These are phyloP conservation scores for Aleurites moluccanus DNA, from an alignment of 441 rosid genomes.

Conservation along the genomic window DNA sequence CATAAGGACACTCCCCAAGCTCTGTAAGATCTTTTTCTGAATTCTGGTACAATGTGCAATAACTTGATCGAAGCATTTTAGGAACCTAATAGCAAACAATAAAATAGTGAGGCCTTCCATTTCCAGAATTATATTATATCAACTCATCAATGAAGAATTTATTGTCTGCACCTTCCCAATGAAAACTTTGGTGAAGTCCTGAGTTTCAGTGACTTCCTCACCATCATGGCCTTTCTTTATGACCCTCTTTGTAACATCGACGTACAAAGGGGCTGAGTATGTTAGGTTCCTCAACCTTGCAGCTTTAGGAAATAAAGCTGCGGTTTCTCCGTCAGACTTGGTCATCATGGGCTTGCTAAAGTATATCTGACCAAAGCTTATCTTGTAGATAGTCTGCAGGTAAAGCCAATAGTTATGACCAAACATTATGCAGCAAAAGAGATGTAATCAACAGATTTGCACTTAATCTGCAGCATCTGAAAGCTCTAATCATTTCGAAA, in stretches of 20 bases:
- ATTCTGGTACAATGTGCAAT: conserved; percentile 83
- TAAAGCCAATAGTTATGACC: conserved; percentile 2
- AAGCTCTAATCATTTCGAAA: too few species aligned
- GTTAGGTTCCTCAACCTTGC: conserved; percentile 97
- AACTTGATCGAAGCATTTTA: conserved; percentile 94
- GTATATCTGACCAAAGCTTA: conserved; percentile 93
- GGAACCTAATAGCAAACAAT: conserved; percentile 60
- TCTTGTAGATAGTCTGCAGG: conserved; percentile 87
- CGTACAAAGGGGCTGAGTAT: conserved; percentile 95
- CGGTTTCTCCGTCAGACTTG: conserved; percentile 95
- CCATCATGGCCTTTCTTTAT: conserved; percentile 96
- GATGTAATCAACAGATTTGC: neutral
- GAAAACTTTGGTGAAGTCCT: conserved; percentile 86
- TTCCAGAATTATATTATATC: conserved; percentile 7
- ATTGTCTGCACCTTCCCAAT: conserved; percentile 71
- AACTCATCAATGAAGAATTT: neutral
- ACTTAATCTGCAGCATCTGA: neutral
- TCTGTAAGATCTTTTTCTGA: conserved; percentile 98
- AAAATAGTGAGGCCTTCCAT: conserved; percentile 13
- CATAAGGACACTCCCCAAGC: conserved; percentile 98
- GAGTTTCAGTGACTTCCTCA: conserved; percentile 92
- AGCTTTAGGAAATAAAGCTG: conserved; percentile 93
- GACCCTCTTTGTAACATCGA: conserved; percentile 85
- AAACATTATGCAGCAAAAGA: neutral
- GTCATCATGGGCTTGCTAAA: conserved; percentile 99